These are phyloP conservation scores for Escallonia rubra DNA, from an alignment of 129 eudicot genomes.

Conservation along the genomic window DNA sequence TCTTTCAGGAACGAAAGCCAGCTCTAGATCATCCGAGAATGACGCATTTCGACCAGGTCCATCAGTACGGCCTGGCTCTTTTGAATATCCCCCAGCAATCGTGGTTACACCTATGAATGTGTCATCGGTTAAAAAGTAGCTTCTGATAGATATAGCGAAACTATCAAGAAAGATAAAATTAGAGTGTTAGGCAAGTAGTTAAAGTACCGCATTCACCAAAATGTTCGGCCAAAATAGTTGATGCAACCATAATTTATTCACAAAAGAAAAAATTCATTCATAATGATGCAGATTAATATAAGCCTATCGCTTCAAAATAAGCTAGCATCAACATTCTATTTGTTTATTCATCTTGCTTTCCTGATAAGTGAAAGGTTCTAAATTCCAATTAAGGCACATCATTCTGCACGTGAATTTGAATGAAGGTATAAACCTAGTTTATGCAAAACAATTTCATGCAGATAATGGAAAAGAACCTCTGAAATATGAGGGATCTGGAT, in stretches of 20 bases:
- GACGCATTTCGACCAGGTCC: constrained; percentile 84
- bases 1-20: constrained; percentile 53
- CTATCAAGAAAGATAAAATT: neutral
- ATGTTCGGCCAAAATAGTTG: neutral
- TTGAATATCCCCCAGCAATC: constrained; percentile 75
- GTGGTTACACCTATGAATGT: constrained; percentile 66
- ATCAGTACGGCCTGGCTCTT: constrained; percentile 60
- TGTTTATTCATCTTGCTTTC: no score
- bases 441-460: no score
- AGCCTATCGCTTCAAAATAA: no score
- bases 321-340: no score
- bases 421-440: no score
- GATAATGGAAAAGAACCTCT: neutral
- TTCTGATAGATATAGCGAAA: neutral
- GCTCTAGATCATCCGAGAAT: constrained; percentile 67
- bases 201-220: neutral
- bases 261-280: no score
- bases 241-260: no score
- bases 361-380: no score
- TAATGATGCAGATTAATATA: no score
- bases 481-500: neutral
- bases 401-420: no score
- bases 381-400: no score
- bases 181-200: neutral
- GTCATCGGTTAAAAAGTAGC: constrained; percentile 8